Conservation (phyloP, 306 rosid genomes). For the Crotalaria pallida region DNA sequence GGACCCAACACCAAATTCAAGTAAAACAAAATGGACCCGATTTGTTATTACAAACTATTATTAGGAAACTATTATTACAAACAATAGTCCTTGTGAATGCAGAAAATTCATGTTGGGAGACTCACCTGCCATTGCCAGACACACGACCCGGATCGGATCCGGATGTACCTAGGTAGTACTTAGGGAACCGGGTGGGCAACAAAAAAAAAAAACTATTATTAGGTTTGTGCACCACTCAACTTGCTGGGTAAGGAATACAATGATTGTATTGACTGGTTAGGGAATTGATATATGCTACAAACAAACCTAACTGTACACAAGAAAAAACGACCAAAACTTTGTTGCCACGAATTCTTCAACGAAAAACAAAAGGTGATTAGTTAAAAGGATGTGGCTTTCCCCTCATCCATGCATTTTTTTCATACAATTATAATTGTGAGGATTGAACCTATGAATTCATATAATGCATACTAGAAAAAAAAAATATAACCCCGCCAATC, state of each 20-base stretch:
- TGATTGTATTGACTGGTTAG: neutral
- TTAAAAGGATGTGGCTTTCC: constrained; percentile 7
- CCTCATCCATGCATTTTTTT: neutral
- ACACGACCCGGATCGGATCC: no score
- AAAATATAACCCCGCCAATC: neutral
- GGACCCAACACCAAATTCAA: neutral
- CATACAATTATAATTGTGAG: neutral
- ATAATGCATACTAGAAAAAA: neutral
- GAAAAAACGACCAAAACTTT: neutral
- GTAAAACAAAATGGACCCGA: neutral
- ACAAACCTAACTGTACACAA: constrained; percentile 24
- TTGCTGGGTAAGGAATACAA: constrained; percentile 9
- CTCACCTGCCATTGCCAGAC: no score
- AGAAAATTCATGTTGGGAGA: no score
- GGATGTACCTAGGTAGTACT: no score
- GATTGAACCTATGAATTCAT: neutral
- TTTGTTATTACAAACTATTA: neutral
- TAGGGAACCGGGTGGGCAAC: no score
- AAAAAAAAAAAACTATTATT: no score
- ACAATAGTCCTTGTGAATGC: no score
- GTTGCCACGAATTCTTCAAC: neutral
- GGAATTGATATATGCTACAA: constrained; percentile 6
- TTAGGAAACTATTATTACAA: no score
- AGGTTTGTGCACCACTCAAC: constrained; percentile 2
- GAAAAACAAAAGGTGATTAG: constrained; percentile 2